Evolutionary conservation across 2,329 filamentous ascomycete genomes (phyloP).

Genomic region (Cordyceps militaris): DNA sequence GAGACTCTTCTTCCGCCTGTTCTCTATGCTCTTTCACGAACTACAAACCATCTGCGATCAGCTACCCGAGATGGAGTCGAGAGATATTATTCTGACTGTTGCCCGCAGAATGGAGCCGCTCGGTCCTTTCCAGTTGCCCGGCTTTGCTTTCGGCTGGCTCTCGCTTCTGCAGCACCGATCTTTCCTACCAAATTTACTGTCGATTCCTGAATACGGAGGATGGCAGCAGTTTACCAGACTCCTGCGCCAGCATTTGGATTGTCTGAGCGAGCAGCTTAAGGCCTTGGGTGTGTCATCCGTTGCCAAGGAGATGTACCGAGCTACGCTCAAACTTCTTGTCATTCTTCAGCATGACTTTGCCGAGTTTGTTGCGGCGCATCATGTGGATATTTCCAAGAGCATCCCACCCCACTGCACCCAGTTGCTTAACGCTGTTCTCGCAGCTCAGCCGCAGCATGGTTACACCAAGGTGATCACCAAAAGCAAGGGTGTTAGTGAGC

Average conservation of each 20-base stretch:
- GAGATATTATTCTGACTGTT: conserved; percentile 65
- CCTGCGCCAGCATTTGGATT: conserved; percentile 62
- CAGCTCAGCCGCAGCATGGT: conserved; percentile 64
- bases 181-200: conserved; percentile 73
- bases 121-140: conserved; percentile 69
- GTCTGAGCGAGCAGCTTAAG: conserved; percentile 74
- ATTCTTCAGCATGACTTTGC: conserved; percentile 91
- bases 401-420: conserved; percentile 82
- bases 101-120: conserved; percentile 65
- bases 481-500: conserved; percentile 46
- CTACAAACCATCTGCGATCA: conserved; percentile 54
- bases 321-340: conserved; percentile 72
- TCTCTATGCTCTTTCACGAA: conserved; percentile 76
- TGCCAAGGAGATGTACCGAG: conserved; percentile 78
- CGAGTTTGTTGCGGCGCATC: conserved; percentile 84
- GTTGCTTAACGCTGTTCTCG: conserved; percentile 79
- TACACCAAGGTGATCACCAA: conserved; percentile 67
- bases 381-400: conserved; percentile 71
- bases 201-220: conserved; percentile 59
- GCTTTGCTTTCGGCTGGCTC: conserved; percentile 81
- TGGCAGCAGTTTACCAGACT: conserved; percentile 71
- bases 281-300: conserved; percentile 59
- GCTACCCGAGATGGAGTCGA: conserved; percentile 52
- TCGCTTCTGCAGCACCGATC: conserved; percentile 74
- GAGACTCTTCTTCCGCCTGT: conserved; percentile 83